Conservation (phyloP, 257 asterid species). For the Mentha longifolia region DNA sequence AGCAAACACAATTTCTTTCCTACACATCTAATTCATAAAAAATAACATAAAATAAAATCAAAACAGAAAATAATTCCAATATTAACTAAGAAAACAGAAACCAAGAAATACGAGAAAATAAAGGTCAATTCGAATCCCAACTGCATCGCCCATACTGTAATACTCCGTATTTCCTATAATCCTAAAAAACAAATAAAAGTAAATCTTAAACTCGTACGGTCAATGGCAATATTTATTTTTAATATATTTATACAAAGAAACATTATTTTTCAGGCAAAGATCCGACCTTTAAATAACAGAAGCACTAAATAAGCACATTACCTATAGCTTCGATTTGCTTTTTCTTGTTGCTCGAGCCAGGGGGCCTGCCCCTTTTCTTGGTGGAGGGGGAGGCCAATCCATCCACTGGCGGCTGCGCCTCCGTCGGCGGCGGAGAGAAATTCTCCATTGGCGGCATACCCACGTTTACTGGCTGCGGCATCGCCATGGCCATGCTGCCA, state of each 20-base stretch:
- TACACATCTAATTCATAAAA: background rate
- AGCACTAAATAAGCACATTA: slow-evolving; percentile 15
- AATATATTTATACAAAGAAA: slow-evolving; percentile 11
- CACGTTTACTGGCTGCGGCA: slow-evolving; percentile 32
- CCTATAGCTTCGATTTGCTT: slow-evolving; percentile 48
- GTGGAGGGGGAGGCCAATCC: slow-evolving; percentile 45
- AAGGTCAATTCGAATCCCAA: slow-evolving; percentile 29
- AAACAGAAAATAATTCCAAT: no score
- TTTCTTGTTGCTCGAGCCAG: slow-evolving; percentile 54
- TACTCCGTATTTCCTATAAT: background rate
- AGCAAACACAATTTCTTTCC: slow-evolving; percentile 25
- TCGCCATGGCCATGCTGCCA: slow-evolving; percentile 42
- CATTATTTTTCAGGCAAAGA: slow-evolving; percentile 28
- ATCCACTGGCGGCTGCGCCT: slow-evolving; percentile 31
- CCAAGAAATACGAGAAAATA: background rate
- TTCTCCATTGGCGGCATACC: slow-evolving; percentile 33
- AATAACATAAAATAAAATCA: no score
- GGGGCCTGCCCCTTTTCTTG: slow-evolving; percentile 65
- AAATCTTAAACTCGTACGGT: background rate
- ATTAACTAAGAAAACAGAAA: slow-evolving; percentile 30
- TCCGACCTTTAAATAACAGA: slow-evolving; percentile 24
- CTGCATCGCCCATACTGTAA: background rate
- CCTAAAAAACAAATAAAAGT: no score
- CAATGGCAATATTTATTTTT: background rate
- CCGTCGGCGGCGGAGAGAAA: slow-evolving; percentile 41